Evolutionary conservation across 768 basidiomycete species (phyloP).

Genomic region (Harrya chromipes): DNA sequence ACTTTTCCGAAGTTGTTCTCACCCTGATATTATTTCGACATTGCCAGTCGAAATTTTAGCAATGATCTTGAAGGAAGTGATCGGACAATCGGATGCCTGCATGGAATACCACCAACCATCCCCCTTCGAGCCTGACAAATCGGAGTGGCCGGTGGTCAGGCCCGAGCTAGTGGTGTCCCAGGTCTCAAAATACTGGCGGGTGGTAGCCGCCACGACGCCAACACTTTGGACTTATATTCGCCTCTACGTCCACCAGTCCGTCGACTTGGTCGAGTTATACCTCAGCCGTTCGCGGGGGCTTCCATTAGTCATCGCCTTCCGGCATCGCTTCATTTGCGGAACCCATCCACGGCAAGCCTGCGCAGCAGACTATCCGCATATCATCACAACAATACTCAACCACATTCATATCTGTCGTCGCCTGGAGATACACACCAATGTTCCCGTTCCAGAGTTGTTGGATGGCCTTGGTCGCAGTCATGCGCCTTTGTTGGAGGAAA

Average conservation of each 20-base stretch:
- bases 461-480: conserved; percentile 17
- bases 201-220: conserved; percentile 36
- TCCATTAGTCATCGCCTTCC: conserved; percentile 22
- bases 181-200: conserved; percentile 43
- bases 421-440: conserved; percentile 26
- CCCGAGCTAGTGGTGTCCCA: conserved; percentile 37
- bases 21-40: conserved; percentile 15
- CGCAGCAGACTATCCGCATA: conserved; percentile 21
- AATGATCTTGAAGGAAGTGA: conserved; percentile 24
- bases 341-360: conserved; percentile 17
- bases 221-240: conserved; percentile 38
- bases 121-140: conserved; percentile 1
- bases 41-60: conserved; percentile 27
- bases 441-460: conserved; percentile 24
- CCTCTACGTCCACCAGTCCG: conserved; percentile 26
- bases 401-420: conserved; percentile 26
- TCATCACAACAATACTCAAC: conserved; percentile 23
- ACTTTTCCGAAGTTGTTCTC: conserved; percentile 1
- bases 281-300: conserved; percentile 26
- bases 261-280: conserved; percentile 26
- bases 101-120: conserved; percentile 1
- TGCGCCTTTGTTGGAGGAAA: conserved; percentile 27
- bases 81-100: conserved; percentile 3
- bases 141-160: conserved; percentile 11
- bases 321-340: conserved; percentile 20